Conservation (phyloP, 2,329 filamentous ascomycete species). For the Colletotrichum godetiae region DNA sequence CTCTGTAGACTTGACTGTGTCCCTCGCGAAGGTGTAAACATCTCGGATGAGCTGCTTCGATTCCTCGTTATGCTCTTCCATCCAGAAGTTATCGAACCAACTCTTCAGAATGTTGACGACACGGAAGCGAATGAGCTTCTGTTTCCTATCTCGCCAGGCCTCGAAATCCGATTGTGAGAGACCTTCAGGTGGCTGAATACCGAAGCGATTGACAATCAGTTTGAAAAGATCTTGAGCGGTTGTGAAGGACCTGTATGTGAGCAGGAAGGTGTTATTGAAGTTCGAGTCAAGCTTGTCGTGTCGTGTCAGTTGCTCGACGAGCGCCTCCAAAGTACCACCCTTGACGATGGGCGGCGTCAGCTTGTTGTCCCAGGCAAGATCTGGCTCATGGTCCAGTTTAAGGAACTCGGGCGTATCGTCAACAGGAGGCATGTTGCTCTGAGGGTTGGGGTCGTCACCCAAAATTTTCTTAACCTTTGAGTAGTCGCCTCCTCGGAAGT, state of each 20-base stretch:
- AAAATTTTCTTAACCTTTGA: constrained; percentile 76
- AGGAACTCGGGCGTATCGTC: constrained; percentile 89
- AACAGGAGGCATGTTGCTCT: constrained; percentile 57
- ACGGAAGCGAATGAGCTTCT: constrained; percentile 94
- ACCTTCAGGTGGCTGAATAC: constrained; percentile 89
- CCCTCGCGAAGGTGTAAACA: constrained; percentile 90
- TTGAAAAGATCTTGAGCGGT: constrained; percentile 91
- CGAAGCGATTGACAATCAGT: constrained; percentile 90
- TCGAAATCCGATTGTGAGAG: constrained; percentile 82
- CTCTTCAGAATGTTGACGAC: constrained; percentile 98
- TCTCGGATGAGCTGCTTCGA: constrained; percentile 87
- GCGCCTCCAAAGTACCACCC: constrained; percentile 86
- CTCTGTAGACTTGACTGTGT: constrained; percentile 92
- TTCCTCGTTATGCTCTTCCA: constrained; percentile 90
- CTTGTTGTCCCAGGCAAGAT: constrained; percentile 91
- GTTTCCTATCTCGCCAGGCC: constrained; percentile 91
- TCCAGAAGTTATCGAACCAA: constrained; percentile 99
- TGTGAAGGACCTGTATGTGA: constrained; percentile 97
- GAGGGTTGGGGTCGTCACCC: constrained; percentile 70
- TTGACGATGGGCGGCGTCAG: constrained; percentile 80
- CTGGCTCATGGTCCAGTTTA: constrained; percentile 86
- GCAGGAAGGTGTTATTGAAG: constrained; percentile 97
- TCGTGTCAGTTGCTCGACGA: constrained; percentile 94
- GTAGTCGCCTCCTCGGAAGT: constrained; percentile 69
- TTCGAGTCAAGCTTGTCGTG: constrained; percentile 95